Evolutionary conservation across 805 yeast genomes (phyloP), one percentile per base, ranked within the genome.

Genomic region (Limtongia smithiae): DNA sequence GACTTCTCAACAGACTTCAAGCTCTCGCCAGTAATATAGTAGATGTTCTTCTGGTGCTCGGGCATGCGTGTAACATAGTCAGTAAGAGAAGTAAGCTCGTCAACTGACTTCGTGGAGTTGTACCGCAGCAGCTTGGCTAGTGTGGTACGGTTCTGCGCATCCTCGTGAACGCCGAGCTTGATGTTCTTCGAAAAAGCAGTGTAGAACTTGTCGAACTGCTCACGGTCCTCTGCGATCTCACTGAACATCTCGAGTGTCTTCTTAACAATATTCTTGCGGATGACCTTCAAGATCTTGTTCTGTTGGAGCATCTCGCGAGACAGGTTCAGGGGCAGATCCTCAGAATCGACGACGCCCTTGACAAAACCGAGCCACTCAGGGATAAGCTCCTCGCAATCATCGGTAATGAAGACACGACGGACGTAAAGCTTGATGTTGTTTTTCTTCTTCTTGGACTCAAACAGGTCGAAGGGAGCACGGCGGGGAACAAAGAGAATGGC

Each of bases 291-390:
- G 74, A 93, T 93, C 87, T 93, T 93, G 88, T 93, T 93, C 79
- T 93, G 99, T 79, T 93, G 99, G 71, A 93, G 82, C 85, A 94
- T 85, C 79, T 93, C 99, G 86, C 99, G 91, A 65, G 98, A 93
- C 78, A 93, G 81, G 91, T 93, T 93, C 75, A 93, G 84, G 74
- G 99, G 99, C 74, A 93, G 80, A 76, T 93, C 99, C 79, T 93
- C 97, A 64, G 97, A 88, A 78, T 93, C 99, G 60, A 93, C 99
- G 73, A 93, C 99, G 83, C 99, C 99, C 78, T 79, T 90, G 67
- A 93, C 87, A 74, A 93, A 93, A 49, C 89, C 77, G 71, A 93
- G 82, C 98, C 98, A 93, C 74, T 93, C 97, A 71, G 99, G 99
- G 62, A 93, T 89, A 68, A 93, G 84, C 71, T 93, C 97, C 74